phyloP scores from a whole-genome alignment of 2,329 filamentous ascomycete genomes.

The Fusarium algeriense region DNA sequence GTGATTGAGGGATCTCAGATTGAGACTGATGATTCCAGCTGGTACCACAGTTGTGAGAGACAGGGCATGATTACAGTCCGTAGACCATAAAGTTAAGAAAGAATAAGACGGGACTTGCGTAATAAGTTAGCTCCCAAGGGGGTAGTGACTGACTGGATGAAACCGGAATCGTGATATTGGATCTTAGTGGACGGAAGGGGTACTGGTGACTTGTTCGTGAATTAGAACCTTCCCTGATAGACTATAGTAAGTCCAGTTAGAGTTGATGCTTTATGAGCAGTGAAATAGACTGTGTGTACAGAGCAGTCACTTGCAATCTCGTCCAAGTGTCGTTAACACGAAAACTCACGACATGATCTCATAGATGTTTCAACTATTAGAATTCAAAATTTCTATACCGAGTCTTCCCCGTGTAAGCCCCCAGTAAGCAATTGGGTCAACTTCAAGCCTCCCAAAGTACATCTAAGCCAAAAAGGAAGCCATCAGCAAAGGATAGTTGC shows the following conservation, averaged over 20 bases:
- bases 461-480: background rate
- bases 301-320: background rate
- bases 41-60: background rate
- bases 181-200: too few relatives aligned
- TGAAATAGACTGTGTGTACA: background rate
- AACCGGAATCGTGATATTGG: too few relatives aligned
- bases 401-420: too few relatives aligned
- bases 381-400: background rate
- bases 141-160: background rate
- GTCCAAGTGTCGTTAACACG: background rate
- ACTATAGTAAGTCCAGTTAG: background rate
- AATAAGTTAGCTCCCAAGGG: background rate
- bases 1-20: accelerated
- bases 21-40: background rate
- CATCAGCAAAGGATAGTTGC: background rate
- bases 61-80: background rate
- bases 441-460: background rate
- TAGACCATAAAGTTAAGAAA: too few relatives aligned
- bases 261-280: background rate
- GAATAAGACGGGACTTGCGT: too few relatives aligned
- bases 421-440: background rate
- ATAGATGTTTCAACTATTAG: background rate
- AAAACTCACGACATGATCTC: background rate
- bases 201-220: background rate
- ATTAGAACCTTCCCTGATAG: background rate